Evolutionary conservation across 2,329 filamentous ascomycete species (phyloP), one percentile per base, ranked within the genome.

Genomic region (Fusarium neocosmosporiellum): DNA sequence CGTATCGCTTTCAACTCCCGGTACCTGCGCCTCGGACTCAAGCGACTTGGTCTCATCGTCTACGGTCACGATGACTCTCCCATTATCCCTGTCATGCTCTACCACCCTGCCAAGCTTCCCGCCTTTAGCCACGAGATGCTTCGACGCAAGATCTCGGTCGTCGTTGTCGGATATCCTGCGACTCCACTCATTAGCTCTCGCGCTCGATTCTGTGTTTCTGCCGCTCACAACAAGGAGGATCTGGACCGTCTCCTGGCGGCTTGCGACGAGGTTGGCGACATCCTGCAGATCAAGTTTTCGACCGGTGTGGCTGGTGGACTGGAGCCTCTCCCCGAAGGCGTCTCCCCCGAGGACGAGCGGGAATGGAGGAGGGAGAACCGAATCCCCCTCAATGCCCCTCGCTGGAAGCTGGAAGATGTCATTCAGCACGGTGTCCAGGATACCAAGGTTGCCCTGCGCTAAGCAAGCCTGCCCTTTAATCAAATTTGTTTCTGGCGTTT

Each of bases 71-170:
- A 99, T 80, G 96, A 99, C 84, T 98, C 95, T 7, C 96, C 96
- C 65, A 98, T 99, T 77, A 95, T 99, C 76, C 96, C 96, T 62
- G 83, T 99, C 75, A 89, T 98, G 79, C 91, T 99, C 31, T 99
- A 98, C 88, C 94, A 98, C 84, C 96, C 96, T n/a, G 96, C 94
- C 78, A 99, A 99, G 86, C 98, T 99, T 88, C 94, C 96, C 6
- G 96, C 96, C 67, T 99, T 99, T 84, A 98, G 95, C 58, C 96
- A 98, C 81, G 96, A 98, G 83, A 98, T 99, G 96, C 90, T 98
- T 69, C 94, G 94, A 85, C 94, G 96, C 80, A 98, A 98, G 84
- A 98, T 99, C 77, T 96, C 96, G 0, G 94, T 98, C 59, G 96
- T 99, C 41, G 94, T 99, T 53, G 96, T 99, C 70, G 96, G 96